Evolutionary conservation across 495 filamentous ascomycete species (phyloP).

Genomic region (Penicillium canariense): DNA sequence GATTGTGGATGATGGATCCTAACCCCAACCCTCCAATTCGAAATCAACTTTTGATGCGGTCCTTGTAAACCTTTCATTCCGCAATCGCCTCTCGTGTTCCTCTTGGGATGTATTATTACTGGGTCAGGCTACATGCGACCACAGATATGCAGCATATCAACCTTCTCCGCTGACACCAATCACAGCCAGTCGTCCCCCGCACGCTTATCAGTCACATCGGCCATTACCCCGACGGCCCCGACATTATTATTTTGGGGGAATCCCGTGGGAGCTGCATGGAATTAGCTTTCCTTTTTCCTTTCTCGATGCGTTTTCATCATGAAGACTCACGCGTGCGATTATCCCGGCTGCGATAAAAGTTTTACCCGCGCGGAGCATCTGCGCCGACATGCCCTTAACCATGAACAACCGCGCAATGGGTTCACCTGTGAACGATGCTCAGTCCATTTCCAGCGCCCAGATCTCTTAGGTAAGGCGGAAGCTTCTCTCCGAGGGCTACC

Average conservation of each 20-base stretch:
- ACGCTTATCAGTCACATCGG: conserved; percentile 21
- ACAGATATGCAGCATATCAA: neutral
- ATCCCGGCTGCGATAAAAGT: conserved; percentile 49
- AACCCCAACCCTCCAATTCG: no score
- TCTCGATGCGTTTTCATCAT: conserved; percentile 1
- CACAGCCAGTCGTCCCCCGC: conserved; percentile 14
- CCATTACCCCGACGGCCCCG: conserved; percentile 8
- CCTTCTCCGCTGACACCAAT: conserved; percentile 7
- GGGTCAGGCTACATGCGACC: neutral
- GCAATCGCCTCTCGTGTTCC: neutral
- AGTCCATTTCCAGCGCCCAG: conserved; percentile 56
- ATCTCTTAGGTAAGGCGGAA: conserved; percentile 48
- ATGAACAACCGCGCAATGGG: conserved; percentile 44
- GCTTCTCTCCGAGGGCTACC: neutral
- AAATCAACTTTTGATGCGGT: neutral
- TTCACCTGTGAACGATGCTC: conserved; percentile 55
- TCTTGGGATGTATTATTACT: neutral
- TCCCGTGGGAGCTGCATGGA: neutral
- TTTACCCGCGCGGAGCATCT: conserved; percentile 60
- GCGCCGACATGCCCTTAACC: conserved; percentile 58
- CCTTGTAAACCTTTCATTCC: neutral
- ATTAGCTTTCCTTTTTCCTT: neutral
- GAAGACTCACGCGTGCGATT: conserved; percentile 44
- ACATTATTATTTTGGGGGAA: neutral
- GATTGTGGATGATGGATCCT: no score